These are phyloP conservation scores for Leccinum longicurvipes DNA, from an alignment of 768 basidiomycete genomes.

Conservation along the genomic window DNA sequence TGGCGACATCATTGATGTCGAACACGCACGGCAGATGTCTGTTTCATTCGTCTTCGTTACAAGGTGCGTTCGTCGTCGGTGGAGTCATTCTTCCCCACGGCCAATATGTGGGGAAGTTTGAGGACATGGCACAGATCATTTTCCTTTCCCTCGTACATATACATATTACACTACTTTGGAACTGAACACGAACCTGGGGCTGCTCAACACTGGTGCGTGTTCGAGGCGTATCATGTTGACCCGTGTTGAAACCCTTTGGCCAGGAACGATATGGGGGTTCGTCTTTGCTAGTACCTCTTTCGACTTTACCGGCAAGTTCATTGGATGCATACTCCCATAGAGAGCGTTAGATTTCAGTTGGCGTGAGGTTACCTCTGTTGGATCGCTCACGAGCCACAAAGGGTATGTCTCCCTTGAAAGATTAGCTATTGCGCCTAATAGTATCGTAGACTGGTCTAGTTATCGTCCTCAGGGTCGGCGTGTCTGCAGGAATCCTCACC, in stretches of 20 bases:
- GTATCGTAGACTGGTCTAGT: constrained; percentile 72
- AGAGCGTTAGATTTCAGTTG: constrained; percentile 66
- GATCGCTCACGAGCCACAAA: constrained; percentile 94
- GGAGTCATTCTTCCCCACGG: constrained; percentile 80
- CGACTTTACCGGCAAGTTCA: constrained; percentile 88
- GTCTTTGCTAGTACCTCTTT: constrained; percentile 72
- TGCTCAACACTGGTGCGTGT: constrained; percentile 67
- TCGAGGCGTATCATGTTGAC: not conserved
- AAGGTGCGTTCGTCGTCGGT: constrained; percentile 83
- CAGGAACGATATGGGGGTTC: constrained; percentile 84
- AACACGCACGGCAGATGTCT: too few relatives aligned
- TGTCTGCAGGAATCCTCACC: constrained; percentile 73
- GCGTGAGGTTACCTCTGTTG: constrained; percentile 82
- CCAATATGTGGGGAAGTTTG: constrained; percentile 88
- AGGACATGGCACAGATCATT: constrained; percentile 89
- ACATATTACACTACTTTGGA: constrained; percentile 96
- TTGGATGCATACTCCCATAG: constrained; percentile 74
- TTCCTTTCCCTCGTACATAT: constrained; percentile 74
- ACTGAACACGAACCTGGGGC: constrained; percentile 83
- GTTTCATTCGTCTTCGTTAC: constrained; percentile 2
- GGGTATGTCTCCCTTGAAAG: constrained; percentile 50
- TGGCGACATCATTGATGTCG: too few relatives aligned
- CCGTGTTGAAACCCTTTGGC: not conserved
- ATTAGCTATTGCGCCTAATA: constrained; percentile 4
- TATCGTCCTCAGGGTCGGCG: constrained; percentile 94